Base-by-base conservation (phyloP, 1,284 basidiomycete genomes). In the Pseudozyma thailandica region DNA sequence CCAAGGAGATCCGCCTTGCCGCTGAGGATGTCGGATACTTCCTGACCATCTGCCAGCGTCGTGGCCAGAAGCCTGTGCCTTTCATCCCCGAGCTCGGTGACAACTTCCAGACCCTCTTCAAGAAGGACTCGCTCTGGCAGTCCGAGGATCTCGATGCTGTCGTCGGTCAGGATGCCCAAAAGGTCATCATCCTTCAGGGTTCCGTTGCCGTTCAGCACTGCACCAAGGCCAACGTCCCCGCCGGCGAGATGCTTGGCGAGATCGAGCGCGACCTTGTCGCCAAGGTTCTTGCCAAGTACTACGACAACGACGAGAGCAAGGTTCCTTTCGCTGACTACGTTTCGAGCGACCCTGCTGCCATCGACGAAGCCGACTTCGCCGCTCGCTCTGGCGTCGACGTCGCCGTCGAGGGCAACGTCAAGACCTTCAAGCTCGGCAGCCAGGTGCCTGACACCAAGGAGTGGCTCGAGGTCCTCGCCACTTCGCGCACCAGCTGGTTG, bases 121-220 rank as follows among this genome's bases (percentile, higher is more conserved):
- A 58, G 53, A 82, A 93, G 92, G 94, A 97, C 84, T 97, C 94
- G 16, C 88, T 98, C 6, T 98, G 95, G 95, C 92, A 93, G 43
- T 91, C 94, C 6, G 96, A 98, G 84, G 95, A 99, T 83, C 93
- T 98, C 75, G 95, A 98, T 72, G 95, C 94, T 15, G 93, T 98
- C 38, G 94, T 98, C 78, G 96, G 97, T 84, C 93, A 94, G 85
- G 78, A 79, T 47, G 92, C 95, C 28, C 92, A 98, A 85, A 91
- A 96, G 75, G 94, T 98, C 35, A 96, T 93, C 83, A 96, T 98
- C 78, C 88, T 98, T 48, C 94, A 97, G 84, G 95, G 96, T 27
- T 95, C 96, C 12, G 91, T 98, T 51, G 94, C 95, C 2, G 93
- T 89, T 68, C 93, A 92, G 84, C 90, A 93, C 84, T 89, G 92